Evolutionary conservation across 139 green algal species (phyloP), one percentile per base, ranked within the genome.

Genomic region (Microglena sp.): DNA sequence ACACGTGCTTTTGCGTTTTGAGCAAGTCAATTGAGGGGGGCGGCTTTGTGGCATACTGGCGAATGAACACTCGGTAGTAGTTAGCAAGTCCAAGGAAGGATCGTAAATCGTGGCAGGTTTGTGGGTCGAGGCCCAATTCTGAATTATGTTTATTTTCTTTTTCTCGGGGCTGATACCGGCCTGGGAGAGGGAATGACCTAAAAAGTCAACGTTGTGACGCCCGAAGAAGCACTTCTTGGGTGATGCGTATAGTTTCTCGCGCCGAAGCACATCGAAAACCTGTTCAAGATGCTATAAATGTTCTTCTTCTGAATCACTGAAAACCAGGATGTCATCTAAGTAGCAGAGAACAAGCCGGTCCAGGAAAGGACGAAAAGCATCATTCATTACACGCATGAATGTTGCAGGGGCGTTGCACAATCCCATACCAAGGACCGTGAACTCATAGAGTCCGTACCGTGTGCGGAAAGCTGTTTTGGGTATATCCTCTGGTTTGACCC

Each of bases 371-470:
- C 28, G 29, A 4, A 89, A 67, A 1, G 83, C 55, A 27, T 68
- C 24, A 43, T 87, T 79, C 77, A 88, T 85, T 4, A 77, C 15
- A 18, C 35, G 22, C 34, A 81, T 74, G 60, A 91, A 89, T 1
- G 81, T 82, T 2, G 73, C 68, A 27, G 80, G 82, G 2, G 78
- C 80, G 55, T 83, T 82, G 5, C 66, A 72, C 2, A 91, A 26
- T 15, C 77, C 77, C 60, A 83, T 78, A 5, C 67, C 56, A 44
- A 83, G 45, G 0, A 82, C 75, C 4, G 33, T 24, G 50, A 66
- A 87, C 44, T 87, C 55, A 69, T 70, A 83, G 0, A 74, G 70
- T 8, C 81, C 75, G 35, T 74, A 71, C 5, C 54, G 69, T 4
- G 77, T 83, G 1, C 29, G 63, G 40, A 86, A 86, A 0, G 75